Conservation (phyloP, 768 basidiomycete species). For the Amanita thiersii region DNA sequence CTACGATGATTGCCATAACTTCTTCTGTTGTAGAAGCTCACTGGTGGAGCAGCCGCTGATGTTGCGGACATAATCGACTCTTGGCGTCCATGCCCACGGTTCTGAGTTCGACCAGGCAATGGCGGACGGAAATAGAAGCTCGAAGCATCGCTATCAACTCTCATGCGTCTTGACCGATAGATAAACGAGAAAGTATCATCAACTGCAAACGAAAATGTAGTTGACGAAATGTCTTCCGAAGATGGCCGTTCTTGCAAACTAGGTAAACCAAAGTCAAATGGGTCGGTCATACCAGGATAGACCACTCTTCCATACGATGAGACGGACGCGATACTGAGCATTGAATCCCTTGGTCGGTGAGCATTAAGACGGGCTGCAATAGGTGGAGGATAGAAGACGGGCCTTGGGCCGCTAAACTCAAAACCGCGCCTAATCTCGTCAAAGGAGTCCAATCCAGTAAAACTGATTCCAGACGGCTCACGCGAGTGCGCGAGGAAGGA, state of each 20-base stretch:
- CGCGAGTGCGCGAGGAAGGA: constrained; percentile 27
- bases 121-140: constrained; percentile 66
- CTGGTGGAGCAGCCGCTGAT: constrained; percentile 48
- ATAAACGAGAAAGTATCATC: constrained; percentile 74
- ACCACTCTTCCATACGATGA: constrained; percentile 71
- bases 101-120: constrained; percentile 15
- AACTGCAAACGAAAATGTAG: constrained; percentile 44
- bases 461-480: constrained; percentile 51
- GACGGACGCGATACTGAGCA: constrained; percentile 70
- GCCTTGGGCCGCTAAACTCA: constrained; percentile 57
- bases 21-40: constrained; percentile 61
- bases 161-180: constrained; percentile 29
- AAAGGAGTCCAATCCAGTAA: constrained; percentile 67
- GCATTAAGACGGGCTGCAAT: constrained; percentile 24
- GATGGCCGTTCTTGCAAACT: constrained; percentile 46
- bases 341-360: constrained; percentile 47
- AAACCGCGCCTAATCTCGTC: constrained; percentile 75
- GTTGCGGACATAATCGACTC: constrained; percentile 52
- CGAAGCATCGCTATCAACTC: constrained; percentile 70
- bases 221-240: constrained; percentile 49
- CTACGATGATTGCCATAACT: constrained; percentile 43
- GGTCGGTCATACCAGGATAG: constrained; percentile 55
- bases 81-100: constrained; percentile 48
- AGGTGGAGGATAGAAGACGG: constrained; percentile 57
- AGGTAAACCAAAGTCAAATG: constrained; percentile 63